Conservation (phyloP, 768 basidiomycete genomes). For the Leccinum subtestaceum region DNA sequence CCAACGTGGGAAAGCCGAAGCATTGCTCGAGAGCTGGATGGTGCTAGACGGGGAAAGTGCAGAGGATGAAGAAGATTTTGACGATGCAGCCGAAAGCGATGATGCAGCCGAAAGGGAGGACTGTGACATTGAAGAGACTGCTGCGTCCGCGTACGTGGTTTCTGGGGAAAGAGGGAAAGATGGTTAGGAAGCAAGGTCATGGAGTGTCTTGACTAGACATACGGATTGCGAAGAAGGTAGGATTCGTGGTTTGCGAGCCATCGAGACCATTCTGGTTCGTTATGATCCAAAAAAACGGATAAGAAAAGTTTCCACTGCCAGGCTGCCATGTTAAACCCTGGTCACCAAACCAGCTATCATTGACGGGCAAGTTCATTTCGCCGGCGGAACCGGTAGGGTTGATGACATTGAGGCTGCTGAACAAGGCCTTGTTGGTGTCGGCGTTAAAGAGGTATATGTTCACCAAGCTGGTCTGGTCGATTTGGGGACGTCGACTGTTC, state of each 20-base stretch:
- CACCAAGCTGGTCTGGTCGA: conserved; percentile 60
- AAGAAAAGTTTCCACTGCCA: conserved; percentile 48
- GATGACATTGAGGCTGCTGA: conserved; percentile 45
- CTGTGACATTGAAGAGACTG: conserved; percentile 54
- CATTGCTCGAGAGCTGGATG: conserved; percentile 43
- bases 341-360: conserved; percentile 74
- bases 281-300: conserved; percentile 77
- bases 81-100: conserved; percentile 38
- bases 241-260: conserved; percentile 59
- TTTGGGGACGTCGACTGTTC: conserved; percentile 70
- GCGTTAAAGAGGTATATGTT: conserved; percentile 78
- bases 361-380: conserved; percentile 48
- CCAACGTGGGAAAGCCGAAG: conserved; percentile 73
- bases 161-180: conserved; percentile 39
- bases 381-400: conserved; percentile 60
- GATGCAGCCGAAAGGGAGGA: conserved; percentile 29
- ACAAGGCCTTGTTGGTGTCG: conserved; percentile 52
- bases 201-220: conserved; percentile 37
- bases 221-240: conserved; percentile 81
- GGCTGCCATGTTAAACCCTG: conserved; percentile 47
- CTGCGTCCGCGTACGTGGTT: conserved; percentile 72
- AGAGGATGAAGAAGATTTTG: conserved; percentile 34
- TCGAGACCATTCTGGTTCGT: conserved; percentile 57
- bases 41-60: conserved; percentile 28
- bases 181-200: conserved; percentile 7